Base-by-base conservation (phyloP, 306 rosid genomes). In the Acacia confusa region DNA sequence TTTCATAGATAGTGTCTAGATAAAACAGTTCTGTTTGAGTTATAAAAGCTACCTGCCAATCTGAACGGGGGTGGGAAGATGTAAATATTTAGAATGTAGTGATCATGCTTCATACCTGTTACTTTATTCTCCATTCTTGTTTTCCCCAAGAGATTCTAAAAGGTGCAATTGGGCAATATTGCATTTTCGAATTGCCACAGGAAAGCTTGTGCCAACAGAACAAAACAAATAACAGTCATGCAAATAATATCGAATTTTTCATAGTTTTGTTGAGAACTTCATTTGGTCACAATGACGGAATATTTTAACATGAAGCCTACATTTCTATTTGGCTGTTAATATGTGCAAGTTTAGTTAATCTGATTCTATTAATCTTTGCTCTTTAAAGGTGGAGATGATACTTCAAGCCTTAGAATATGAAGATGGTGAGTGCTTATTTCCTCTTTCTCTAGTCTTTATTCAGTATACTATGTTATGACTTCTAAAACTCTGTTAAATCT, bases 391-490 rank as follows among this genome's bases (percentile, higher is more conserved):
- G 70, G 98, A 94, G 85, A 90, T 94, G 98, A 89, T 94, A 85
- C 98, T 94, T 83, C 97, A 94, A 90, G 97, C 98, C 61, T 82
- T 90, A 71, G 95, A 94, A 79, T 94, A 90, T 85, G 95, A 94
- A 88, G 89, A 84, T 30, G 98, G 98, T 92, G 80, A 86, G 82
- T 81, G 83, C 30, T 73, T 81, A 1, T 1, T 41, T 13, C 52
- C 6, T 70, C n/a, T 63, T 40, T 63, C 79, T 43, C 27, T 24
- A 44, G 25, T 40, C 32, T 41, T 30, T 60, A 20, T 83, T 30
- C 52, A 65, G 73, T 47, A n/a, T 52, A 32, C 65, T 69, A 27
- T 55, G 30, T 32, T 72, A 36, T 55, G 38, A 22, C 63, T 16
- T 61, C 19, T 58, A 27, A 30, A 43, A 75, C 44, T 64, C 48